Percentiles rank a stretch among this genome's conserved stretches.
phyloP scores from a whole-genome alignment of 257 asterid genomes.

The Solanum etuberosum region DNA sequence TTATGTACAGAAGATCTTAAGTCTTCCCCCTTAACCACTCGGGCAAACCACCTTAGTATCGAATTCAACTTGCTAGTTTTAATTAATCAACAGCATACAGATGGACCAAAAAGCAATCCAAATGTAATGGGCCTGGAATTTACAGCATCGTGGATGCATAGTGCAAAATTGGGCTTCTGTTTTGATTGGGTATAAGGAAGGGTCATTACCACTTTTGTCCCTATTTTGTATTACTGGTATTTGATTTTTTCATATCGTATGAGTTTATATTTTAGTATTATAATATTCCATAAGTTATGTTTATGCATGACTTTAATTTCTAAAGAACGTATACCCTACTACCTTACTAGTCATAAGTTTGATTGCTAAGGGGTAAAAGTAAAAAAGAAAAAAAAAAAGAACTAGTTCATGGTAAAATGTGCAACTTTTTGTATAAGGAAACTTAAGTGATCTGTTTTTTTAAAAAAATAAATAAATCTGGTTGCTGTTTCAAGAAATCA shows the following conservation, averaged over 20 bases:
- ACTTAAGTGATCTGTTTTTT: neutral
- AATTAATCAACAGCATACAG: neutral
- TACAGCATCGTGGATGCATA: too few relatives aligned
- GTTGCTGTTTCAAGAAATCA: neutral
- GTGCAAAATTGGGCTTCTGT: too few relatives aligned
- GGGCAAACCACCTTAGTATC: constrained; percentile 26
- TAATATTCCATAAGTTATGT: neutral
- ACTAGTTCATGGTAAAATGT: neutral
- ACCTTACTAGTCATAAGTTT: neutral
- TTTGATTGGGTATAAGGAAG: too few relatives aligned
- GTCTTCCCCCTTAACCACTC: constrained; percentile 49
- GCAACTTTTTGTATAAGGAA: neutral
- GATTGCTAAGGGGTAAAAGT: neutral
- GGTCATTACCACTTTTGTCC: too few relatives aligned
- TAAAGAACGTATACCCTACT: neutral
- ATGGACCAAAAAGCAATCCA: neutral
- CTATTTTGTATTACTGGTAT: too few relatives aligned
- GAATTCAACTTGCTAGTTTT: accelerated
- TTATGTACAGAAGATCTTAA: constrained; percentile 31
- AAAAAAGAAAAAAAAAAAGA: neutral
- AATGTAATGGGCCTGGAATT: too few relatives aligned
- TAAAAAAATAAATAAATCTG: neutral
- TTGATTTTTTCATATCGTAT: too few relatives aligned
- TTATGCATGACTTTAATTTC: neutral
- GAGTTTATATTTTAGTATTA: neutral